A percentile compares a stretch with the other conserved stretches of the same genome.
phyloP scores from a whole-genome alignment of 2,329 filamentous ascomycete species.

The Aspergillus floridensis region DNA sequence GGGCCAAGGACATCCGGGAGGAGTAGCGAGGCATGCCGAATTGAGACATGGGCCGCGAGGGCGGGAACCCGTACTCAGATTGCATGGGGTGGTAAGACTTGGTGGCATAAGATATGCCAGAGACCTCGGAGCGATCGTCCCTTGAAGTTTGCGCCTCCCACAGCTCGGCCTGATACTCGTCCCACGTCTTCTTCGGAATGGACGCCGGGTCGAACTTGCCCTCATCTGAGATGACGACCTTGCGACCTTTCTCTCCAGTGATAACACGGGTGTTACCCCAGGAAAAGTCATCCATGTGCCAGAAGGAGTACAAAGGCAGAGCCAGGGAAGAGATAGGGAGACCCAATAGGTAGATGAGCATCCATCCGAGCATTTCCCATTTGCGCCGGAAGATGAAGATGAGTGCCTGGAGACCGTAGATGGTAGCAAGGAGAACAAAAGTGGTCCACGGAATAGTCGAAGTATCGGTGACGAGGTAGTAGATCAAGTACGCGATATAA shows the following conservation, averaged over 20 bases:
- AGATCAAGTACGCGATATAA: constrained; percentile 87
- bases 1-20: constrained; percentile 77
- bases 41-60: constrained; percentile 60
- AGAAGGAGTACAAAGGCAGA: constrained; percentile 91
- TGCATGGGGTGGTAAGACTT: constrained; percentile 65
- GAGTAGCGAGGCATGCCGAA: constrained; percentile 56
- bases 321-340: constrained; percentile 89
- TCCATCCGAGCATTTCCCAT: constrained; percentile 99
- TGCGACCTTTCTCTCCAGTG: constrained; percentile 86
- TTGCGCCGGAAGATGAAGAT: constrained; percentile 96
- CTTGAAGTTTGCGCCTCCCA: constrained; percentile 92
- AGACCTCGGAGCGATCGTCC: constrained; percentile 81
- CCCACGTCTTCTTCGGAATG: constrained; percentile 98
- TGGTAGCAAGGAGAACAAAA: constrained; percentile 87
- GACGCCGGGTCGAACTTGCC: constrained; percentile 92
- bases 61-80: constrained; percentile 70
- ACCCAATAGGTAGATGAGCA: constrained; percentile 92
- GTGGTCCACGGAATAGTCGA: constrained; percentile 74
- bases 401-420: constrained; percentile 93
- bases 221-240: constrained; percentile 91
- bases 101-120: constrained; percentile 92
- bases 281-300: constrained; percentile 99
- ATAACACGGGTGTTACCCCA: constrained; percentile 99
- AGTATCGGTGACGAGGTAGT: constrained; percentile 62
- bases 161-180: constrained; percentile 96